These are phyloP conservation scores for Phytophthora pisi DNA, from an alignment of 352 stramenopile genomes.

Conservation along the genomic window DNA sequence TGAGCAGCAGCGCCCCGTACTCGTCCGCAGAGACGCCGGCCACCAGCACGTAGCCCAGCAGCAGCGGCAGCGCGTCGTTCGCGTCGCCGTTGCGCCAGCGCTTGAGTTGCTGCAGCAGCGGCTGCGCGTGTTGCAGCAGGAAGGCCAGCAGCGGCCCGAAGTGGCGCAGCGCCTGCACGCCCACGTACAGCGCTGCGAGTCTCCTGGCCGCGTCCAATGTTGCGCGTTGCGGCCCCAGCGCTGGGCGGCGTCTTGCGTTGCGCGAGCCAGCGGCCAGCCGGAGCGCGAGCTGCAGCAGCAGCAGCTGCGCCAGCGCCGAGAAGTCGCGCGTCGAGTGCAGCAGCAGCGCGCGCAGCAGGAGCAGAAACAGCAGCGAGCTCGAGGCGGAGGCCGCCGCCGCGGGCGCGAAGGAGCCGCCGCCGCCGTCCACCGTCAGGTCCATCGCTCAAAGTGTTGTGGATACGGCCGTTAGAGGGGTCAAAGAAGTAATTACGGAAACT, in stretches of 20 bases:
- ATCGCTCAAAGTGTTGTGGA: conserved; percentile 14
- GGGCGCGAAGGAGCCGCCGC: not conserved
- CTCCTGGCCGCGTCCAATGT: conserved; percentile 43
- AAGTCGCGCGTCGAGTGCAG: conserved; percentile 36
- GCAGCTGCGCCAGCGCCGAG: conserved; percentile 35
- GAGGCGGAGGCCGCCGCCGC: not conserved
- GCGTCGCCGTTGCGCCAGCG: conserved; percentile 12
- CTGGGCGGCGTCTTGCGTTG: conserved; percentile 11
- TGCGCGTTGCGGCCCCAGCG: conserved; percentile 20
- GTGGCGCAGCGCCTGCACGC: conserved; percentile 60
- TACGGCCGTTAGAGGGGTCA: too few relatives aligned
- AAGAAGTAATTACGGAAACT: too few relatives aligned
- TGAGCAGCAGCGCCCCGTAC: conserved; percentile 69
- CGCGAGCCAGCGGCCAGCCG: conserved; percentile 4
- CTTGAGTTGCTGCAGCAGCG: conserved; percentile 54
- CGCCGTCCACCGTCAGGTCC: conserved; percentile 28
- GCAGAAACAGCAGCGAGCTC: conserved; percentile 25
- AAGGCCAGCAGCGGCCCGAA: conserved; percentile 80
- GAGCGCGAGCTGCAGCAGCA: conserved; percentile 39
- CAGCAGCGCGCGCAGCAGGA: conserved; percentile 24
- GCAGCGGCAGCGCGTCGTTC: conserved; percentile 41
- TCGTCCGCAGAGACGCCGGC: conserved; percentile 64
- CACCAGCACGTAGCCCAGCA: conserved; percentile 60
- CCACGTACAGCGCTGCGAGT: conserved; percentile 53
- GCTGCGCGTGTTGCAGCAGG: conserved; percentile 57